Percentiles rank a stretch among this genome's conserved stretches.
These are phyloP conservation scores for Leccinellum rugosiceps DNA, from an alignment of 768 basidiomycete genomes.

Conservation along the genomic window DNA sequence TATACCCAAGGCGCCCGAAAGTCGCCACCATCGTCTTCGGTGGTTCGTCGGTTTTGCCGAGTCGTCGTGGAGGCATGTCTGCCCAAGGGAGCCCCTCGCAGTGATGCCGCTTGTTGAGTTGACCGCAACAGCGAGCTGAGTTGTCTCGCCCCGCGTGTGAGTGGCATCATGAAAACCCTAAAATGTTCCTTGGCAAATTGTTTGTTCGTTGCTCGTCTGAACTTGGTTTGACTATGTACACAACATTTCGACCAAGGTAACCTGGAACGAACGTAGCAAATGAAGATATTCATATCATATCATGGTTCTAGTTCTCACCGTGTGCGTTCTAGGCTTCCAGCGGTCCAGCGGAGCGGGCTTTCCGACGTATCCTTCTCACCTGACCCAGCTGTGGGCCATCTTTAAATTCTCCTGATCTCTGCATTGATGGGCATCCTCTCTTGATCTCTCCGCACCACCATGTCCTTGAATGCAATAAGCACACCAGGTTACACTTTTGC, in stretches of 20 bases:
- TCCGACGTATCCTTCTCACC: background rate
- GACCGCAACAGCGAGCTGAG: constrained; percentile 3
- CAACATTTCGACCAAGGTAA: background rate
- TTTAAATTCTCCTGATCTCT: background rate
- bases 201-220: background rate
- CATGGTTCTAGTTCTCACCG: background rate
- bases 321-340: background rate
- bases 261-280: background rate
- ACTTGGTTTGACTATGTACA: background rate
- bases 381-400: background rate
- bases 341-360: constrained; percentile 1
- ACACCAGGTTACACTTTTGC: constrained; percentile 34
- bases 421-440: background rate
- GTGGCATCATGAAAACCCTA: background rate
- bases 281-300: background rate
- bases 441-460: background rate
- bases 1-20: constrained; percentile 65
- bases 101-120: background rate
- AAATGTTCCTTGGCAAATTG: background rate
- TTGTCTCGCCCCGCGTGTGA: constrained; percentile 12
- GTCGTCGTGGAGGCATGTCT: constrained; percentile 17
- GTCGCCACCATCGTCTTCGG: constrained; percentile 33
- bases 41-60: constrained; percentile 2
- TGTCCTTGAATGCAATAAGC: background rate
- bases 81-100: background rate